Evolutionary conservation across 768 basidiomycete species (phyloP).

Genomic region (Phaeotremella skinneri): DNA sequence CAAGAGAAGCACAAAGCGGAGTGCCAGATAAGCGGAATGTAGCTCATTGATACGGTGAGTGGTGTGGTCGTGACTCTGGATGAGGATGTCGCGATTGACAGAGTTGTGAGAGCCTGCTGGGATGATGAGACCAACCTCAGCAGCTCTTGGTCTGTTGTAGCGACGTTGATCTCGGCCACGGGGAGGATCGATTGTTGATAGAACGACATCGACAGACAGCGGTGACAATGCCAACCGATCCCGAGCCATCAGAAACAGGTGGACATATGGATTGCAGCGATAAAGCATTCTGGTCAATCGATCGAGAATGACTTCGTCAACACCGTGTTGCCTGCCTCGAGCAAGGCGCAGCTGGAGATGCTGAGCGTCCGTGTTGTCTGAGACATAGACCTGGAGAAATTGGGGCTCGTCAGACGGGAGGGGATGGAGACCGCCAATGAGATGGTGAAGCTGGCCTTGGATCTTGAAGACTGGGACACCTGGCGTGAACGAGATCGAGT

Average conservation of each 20-base stretch:
- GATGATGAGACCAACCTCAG: slow-evolving; percentile 56
- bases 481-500: slow-evolving; percentile 3
- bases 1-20: slow-evolving; percentile 58
- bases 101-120: no score
- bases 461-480: slow-evolving; percentile 11
- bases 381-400: slow-evolving; percentile 23
- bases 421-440: slow-evolving; percentile 10
- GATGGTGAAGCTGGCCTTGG: slow-evolving; percentile 19
- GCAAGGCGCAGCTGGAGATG: slow-evolving; percentile 3
- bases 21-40: slow-evolving; percentile 51
- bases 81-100: no score
- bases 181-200: slow-evolving; percentile 13
- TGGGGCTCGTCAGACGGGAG: background rate
- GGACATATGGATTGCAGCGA: no score
- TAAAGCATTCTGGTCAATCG: no score
- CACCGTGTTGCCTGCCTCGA: no score
- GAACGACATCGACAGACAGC: background rate
- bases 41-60: slow-evolving; percentile 53
- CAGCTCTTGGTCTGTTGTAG: slow-evolving; percentile 56
- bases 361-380: slow-evolving; percentile 4
- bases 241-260: no score
- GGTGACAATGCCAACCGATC: no score
- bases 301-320: no score
- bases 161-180: slow-evolving; percentile 46
- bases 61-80: slow-evolving; percentile 30